phyloP scores from a whole-genome alignment of 257 asterid genomes.

The Agastache rugosa region DNA sequence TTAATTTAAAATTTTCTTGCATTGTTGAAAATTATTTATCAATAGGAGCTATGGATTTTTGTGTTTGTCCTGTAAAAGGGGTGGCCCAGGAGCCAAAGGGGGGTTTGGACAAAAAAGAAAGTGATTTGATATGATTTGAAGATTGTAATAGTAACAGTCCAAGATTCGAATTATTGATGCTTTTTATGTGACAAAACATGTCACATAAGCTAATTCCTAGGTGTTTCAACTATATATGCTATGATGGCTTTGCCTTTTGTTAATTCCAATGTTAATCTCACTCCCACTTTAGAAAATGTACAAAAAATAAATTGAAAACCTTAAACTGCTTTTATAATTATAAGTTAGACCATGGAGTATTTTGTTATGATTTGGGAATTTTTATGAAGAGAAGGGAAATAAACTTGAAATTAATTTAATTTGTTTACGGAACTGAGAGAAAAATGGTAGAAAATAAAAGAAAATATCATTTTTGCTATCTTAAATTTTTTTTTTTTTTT shows the following conservation, averaged over 20 bases:
- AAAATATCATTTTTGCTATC: too few species aligned
- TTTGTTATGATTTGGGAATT: neutral
- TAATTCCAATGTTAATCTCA: conserved; percentile 35
- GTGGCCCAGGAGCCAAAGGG: conserved; percentile 42
- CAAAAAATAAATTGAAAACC: neutral
- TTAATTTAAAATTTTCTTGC: neutral
- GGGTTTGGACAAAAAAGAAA: conserved; percentile 22
- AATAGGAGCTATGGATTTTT: conserved; percentile 48
- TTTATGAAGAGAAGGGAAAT: neutral
- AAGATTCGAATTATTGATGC: conserved; percentile 46
- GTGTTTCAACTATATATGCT: conserved; percentile 24
- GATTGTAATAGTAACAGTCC: conserved; percentile 21
- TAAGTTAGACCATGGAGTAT: too few species aligned
- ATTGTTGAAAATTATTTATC: conserved; percentile 28
- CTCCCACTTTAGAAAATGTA: conserved; percentile 10
- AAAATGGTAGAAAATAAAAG: too few species aligned
- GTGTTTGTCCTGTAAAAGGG: conserved; percentile 54
- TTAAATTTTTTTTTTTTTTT: too few species aligned
- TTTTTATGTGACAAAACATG: conserved; percentile 40
- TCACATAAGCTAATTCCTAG: conserved; percentile 25
- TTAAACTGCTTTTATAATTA: neutral
- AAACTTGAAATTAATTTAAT: too few species aligned
- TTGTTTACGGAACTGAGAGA: too few species aligned
- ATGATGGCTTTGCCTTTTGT: conserved; percentile 39
- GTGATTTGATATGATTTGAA: conserved; percentile 55